Evolutionary conservation across 768 basidiomycete genomes (phyloP), one percentile per base, ranked within the genome.

Genomic region (Agaricus subrufescens): DNA sequence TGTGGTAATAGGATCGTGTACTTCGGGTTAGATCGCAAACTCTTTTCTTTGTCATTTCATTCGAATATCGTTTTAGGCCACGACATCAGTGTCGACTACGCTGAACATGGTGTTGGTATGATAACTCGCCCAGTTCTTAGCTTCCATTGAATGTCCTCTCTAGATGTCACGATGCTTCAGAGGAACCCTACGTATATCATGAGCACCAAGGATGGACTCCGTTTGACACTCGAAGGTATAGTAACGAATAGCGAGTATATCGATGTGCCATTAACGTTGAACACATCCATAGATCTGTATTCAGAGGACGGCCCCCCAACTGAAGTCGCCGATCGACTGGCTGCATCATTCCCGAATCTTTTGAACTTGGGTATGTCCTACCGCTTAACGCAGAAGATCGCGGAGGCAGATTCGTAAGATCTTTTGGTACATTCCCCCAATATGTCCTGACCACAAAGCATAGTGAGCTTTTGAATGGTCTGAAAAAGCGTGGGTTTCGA

Each of bases 1-100:
- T 0, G 74, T 84, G 3, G 81, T 91, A 2, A 70, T 90, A 3
- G 88, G 88, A 1, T 76, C 86, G 12, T 82, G 82, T 51, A 86
- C 85, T 10, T 85, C 85, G 19, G 73, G 75, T 74, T 42, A 27
- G 34, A 11, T 34, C 34, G 34, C 11, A 8, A 8, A 62, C 29
- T 38, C 10, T 15, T 40, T 3, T 31, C 5, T 58, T 14, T 12
- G 19, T 34, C 19, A n/a, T 23, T 8, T 19, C 29, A 44, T 14
- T 4, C 3, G 29, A 30, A 45, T 50, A 19, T 50, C 7, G 23
- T 14, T n/a, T 4, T 53, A 79, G 77, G 71, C 4, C 77, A 78
- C 54, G 78, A 81, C 62, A 71, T 80, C 25, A 71, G 71, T 11
- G 68, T 67, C 1, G 79, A 81, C 58, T 75, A 72, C 31, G 69